Conservation (phyloP, 176 grass and related monocot species). For the Bothriochloa decipiens region DNA sequence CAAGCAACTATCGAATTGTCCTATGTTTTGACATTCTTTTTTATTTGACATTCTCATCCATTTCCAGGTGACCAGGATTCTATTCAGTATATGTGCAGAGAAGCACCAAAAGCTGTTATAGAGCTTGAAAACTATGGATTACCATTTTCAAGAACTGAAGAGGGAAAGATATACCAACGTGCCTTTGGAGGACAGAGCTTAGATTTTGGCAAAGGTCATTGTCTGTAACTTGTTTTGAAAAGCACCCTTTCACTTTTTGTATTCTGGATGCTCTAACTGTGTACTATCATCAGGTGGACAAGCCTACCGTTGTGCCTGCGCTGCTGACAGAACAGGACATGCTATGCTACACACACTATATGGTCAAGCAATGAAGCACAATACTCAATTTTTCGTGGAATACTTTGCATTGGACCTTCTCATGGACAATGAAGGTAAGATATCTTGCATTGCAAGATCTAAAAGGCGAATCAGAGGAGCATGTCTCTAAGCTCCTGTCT, state of each 20-base stretch:
- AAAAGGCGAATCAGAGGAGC: background rate
- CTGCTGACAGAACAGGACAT: conserved; percentile 97
- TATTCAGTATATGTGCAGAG: conserved; percentile 99
- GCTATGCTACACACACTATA: conserved; percentile 94
- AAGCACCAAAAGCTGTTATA: conserved; percentile 99
- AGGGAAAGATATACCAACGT: conserved; percentile 97
- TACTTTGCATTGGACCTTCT: conserved; percentile 85
- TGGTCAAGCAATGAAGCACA: conserved; percentile 98
- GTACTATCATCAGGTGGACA: conserved; percentile 67
- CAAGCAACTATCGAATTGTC: background rate
- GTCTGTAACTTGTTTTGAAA: background rate
- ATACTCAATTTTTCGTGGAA: conserved; percentile 97
- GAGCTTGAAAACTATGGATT: conserved; percentile 99
- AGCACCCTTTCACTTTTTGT: background rate
- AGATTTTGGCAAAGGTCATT: conserved; percentile 93
- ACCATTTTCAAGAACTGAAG: conserved; percentile 97
- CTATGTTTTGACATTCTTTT: conserved; percentile 4
- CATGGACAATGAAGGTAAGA: conserved; percentile 70
- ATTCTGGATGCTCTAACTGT: conserved; percentile 15
- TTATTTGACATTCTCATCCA: conserved; percentile 6
- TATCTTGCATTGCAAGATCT: conserved; percentile 6
- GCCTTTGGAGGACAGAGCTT: conserved; percentile 99
- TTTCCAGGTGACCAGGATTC: conserved; percentile 95
- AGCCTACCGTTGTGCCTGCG: conserved; percentile 89
- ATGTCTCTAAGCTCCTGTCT: background rate